Percentiles rank a stretch among this genome's conserved stretches.
These are phyloP conservation scores for Elongisporangium anandrum DNA, from an alignment of 352 stramenopile genomes.

Conservation along the genomic window DNA sequence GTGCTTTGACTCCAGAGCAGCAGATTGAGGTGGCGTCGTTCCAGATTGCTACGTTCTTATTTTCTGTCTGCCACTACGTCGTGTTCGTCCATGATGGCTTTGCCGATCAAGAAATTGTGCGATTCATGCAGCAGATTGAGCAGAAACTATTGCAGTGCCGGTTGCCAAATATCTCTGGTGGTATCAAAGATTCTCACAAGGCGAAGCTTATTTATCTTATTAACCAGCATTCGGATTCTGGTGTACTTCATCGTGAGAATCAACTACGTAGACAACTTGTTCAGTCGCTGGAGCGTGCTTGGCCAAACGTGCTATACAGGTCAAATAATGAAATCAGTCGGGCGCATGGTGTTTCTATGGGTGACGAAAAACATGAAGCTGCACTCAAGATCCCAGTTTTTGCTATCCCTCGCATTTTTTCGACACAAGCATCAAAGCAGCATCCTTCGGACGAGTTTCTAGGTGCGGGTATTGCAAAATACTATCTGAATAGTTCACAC, in stretches of 20 bases:
- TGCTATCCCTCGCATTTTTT: not conserved
- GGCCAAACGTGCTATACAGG: slow-evolving; percentile 18
- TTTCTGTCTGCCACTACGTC: slow-evolving; percentile 77
- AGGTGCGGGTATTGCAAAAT: slow-evolving; percentile 19
- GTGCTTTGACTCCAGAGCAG: slow-evolving; percentile 52
- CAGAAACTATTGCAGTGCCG: slow-evolving; percentile 51
- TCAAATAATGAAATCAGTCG: not conserved
- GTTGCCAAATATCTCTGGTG: slow-evolving; percentile 55
- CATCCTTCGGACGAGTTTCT: slow-evolving; percentile 20
- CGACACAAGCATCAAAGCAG: slow-evolving; percentile 4
- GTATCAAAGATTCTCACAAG: slow-evolving; percentile 29
- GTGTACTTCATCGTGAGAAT: slow-evolving; percentile 26
- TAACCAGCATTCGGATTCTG: slow-evolving; percentile 35
- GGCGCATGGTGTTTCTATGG: not conserved
- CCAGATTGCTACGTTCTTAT: slow-evolving; percentile 62
- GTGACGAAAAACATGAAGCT: not conserved
- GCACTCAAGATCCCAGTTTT: not conserved
- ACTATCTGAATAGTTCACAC: slow-evolving; percentile 13
- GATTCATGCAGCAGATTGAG: slow-evolving; percentile 46
- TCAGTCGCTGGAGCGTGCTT: slow-evolving; percentile 27
- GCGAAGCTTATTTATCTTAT: slow-evolving; percentile 57
- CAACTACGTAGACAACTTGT: slow-evolving; percentile 28
- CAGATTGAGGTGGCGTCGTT: slow-evolving; percentile 56
- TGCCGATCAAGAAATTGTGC: slow-evolving; percentile 30
- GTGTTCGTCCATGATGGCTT: slow-evolving; percentile 53